Evolutionary conservation across 345 rosid species (phyloP).

Genomic region (Raphanus sativus): DNA sequence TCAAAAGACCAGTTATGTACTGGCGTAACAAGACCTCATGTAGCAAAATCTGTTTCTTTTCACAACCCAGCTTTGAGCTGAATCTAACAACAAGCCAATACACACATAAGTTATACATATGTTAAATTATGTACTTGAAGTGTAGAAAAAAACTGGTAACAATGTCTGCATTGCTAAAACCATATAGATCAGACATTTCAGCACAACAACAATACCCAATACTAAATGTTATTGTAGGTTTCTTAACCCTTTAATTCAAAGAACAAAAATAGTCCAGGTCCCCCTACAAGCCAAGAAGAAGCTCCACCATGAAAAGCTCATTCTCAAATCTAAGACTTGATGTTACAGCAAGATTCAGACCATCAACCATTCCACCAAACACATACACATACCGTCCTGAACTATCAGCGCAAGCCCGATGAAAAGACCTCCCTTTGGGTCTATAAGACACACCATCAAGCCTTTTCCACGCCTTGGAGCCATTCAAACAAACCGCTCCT

Average conservation of each 20-base stretch:
- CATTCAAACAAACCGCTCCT: slow-evolving; percentile 32
- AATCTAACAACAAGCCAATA: background rate
- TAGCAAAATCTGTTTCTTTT: background rate
- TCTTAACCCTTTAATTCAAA: background rate
- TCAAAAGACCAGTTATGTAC: background rate
- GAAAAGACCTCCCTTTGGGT: slow-evolving; percentile 72
- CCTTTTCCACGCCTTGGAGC: slow-evolving; percentile 58
- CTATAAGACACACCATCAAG: slow-evolving; percentile 53
- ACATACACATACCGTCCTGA: slow-evolving; percentile 67
- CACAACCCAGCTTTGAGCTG: background rate
- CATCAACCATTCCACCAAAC: slow-evolving; percentile 94
- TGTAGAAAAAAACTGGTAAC: background rate
- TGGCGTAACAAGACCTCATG: too few species aligned
- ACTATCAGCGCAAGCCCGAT: slow-evolving; percentile 69
- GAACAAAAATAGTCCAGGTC: too few species aligned
- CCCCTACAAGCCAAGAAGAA: slow-evolving; percentile 49
- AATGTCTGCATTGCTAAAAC: background rate
- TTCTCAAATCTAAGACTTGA: slow-evolving; percentile 70
- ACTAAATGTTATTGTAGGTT: background rate
- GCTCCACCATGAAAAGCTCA: slow-evolving; percentile 74
- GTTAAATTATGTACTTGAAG: background rate
- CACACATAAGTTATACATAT: background rate
- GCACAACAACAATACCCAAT: background rate
- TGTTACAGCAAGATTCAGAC: slow-evolving; percentile 50
- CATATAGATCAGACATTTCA: background rate